Base-by-base conservation (phyloP, 73 alveolate species). In the Paraurostyla sp. region DNA sequence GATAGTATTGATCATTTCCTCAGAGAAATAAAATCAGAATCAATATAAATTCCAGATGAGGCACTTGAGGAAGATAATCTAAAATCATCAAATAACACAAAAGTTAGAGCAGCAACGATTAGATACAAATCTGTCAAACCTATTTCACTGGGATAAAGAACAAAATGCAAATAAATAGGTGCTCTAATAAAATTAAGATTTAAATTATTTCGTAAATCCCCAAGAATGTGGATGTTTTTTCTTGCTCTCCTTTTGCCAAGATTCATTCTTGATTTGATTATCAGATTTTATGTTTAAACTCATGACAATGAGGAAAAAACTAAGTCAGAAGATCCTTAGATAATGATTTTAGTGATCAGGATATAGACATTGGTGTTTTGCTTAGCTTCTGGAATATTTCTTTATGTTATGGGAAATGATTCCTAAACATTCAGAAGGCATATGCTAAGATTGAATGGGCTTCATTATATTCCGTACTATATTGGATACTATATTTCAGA, bases 401-500 rank as follows among this genome's bases (percentile, higher is more conserved):
- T 65, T 11, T 65, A 65, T 38, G 82, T 65, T 6, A 9, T 65
- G 1, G 82, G 82, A 15, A 65, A 33, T 65, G 82, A 65, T 65
- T 38, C 41, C 13, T 6, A 22, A 11, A 22, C 60, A 38, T 38
- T 38, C 13, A 65, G 58, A 65, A 65, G 93, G 71, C 29, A 40
- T 45, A n/a, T 65, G 35, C 20, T 85, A 65, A 27, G 60, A 13
- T 36, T 85, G 51, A 68, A 46, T 50, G 93, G 93, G 18, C 15
- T 54, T 40, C 23, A 40, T 23, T 76, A 80, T 11, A 46, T 25
- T 2, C 80, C 88, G 30, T 85, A 85, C 50, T 85, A 46, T 43
- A 30, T 85, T 15, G 87, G 88, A 4, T 35, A 50, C 25, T 85
- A 0, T 22, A 48, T 85, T 16, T 63, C 73, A 20, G 93, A 85